phyloP scores from a whole-genome alignment of 1,284 basidiomycete genomes.

The Rhodotorula sp. region DNA sequence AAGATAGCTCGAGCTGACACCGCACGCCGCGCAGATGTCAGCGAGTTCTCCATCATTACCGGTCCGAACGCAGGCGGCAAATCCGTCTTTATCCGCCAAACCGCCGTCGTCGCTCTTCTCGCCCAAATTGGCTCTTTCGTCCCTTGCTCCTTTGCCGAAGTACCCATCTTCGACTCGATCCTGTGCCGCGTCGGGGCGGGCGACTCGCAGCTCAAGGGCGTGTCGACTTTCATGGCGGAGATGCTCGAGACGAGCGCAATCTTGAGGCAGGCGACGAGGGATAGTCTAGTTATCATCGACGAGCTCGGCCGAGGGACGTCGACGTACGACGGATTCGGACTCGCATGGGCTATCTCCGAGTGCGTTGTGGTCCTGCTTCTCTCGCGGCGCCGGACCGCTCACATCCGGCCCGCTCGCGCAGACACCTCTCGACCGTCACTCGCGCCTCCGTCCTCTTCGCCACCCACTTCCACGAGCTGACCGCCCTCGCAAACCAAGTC shows the following conservation, averaged over 20 bases:
- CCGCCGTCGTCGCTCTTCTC: slow-evolving; percentile 90
- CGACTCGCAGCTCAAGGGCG: slow-evolving; percentile 94
- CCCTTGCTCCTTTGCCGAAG: slow-evolving; percentile 75
- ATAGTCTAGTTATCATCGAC: slow-evolving; percentile 97
- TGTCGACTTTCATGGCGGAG: slow-evolving; percentile 99
- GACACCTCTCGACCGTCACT: slow-evolving; percentile 88
- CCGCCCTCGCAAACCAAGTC: slow-evolving; percentile 81
- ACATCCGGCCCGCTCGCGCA: slow-evolving; percentile 46
- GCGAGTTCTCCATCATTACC: slow-evolving; percentile 56
- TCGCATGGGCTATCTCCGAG: slow-evolving; percentile 99
- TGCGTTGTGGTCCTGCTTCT: slow-evolving; percentile 49
- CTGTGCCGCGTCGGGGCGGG: slow-evolving; percentile 95
- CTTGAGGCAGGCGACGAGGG: slow-evolving; percentile 81
- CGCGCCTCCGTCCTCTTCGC: slow-evolving; percentile 94
- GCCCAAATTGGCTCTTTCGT: slow-evolving; percentile 95
- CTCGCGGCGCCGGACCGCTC: neutral
- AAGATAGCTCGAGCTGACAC: neutral
- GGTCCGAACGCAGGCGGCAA: slow-evolving; percentile 98
- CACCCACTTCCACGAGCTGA: slow-evolving; percentile 95
- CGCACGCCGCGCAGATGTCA: slow-evolving; percentile 41
- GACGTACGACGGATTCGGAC: slow-evolving; percentile 96
- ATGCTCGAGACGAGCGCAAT: slow-evolving; percentile 98
- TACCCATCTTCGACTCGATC: slow-evolving; percentile 96
- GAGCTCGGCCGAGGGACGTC: slow-evolving; percentile 98
- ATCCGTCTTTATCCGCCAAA: slow-evolving; percentile 77